Evolutionary conservation across 1,284 basidiomycete genomes (phyloP).

Genomic region (Wallemia mellicola): DNA sequence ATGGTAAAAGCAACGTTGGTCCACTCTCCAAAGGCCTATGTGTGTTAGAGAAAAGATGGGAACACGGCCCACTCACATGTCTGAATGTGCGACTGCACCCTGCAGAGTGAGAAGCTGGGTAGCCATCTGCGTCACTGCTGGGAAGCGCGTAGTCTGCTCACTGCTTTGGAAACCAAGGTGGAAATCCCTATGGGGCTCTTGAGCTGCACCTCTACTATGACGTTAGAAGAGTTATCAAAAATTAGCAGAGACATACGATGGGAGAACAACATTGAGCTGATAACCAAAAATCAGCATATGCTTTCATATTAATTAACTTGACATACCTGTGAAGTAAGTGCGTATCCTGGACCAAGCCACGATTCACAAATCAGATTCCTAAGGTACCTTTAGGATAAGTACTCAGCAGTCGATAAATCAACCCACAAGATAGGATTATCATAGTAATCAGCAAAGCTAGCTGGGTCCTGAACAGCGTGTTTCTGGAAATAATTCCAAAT

Average conservation of each 20-base stretch:
- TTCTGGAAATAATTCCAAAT: constrained; percentile 8
- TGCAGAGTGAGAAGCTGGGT: constrained; percentile 8
- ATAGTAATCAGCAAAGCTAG: constrained; percentile 5
- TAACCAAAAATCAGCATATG: no score
- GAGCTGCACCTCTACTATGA: constrained; percentile 5
- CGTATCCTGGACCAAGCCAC: constrained; percentile 6
- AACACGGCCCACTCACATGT: no score
- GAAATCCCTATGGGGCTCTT: constrained; percentile 7
- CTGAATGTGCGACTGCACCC: constrained; percentile 7
- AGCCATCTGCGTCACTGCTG: constrained; percentile 5
- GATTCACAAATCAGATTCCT: constrained; percentile 5
- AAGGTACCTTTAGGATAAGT: no score
- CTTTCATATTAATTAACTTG: no score
- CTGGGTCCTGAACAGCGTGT: constrained; percentile 2
- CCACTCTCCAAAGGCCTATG: constrained; percentile 5
- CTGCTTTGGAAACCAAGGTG: constrained; percentile 3
- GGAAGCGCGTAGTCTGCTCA: constrained; percentile 1
- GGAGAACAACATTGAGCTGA: constrained; percentile 2
- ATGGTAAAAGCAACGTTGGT: constrained; percentile 7
- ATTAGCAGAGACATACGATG: constrained; percentile 5
- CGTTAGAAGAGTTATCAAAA: no score
- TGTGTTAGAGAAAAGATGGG: no score
- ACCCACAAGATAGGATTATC: constrained; percentile 4
- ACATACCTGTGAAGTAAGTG: constrained; percentile 5
- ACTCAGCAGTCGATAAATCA: no score